These are phyloP conservation scores for Gastrodia elata DNA, from an alignment of 106 monocot species.

Conservation along the genomic window DNA sequence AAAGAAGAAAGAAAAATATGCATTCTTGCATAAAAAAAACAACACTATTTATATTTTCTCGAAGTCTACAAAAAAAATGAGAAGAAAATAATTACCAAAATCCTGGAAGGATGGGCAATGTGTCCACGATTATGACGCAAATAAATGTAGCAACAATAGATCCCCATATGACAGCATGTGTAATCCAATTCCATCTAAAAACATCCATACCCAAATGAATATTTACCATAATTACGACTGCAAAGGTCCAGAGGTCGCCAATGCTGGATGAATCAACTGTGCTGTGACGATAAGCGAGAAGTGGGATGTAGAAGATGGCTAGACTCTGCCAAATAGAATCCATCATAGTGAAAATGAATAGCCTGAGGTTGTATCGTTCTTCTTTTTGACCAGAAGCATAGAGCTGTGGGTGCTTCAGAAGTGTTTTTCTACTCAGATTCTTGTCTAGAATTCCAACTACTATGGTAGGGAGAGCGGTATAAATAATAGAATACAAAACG, in stretches of 20 bases:
- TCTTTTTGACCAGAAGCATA: slow-evolving; percentile 82
- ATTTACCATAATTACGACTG: slow-evolving; percentile 66
- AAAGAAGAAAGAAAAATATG: not conserved
- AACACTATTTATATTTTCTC: too few species aligned
- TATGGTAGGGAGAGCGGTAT: slow-evolving; percentile 74
- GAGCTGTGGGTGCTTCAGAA: slow-evolving; percentile 78
- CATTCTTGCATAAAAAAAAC: not conserved
- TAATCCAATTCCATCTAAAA: slow-evolving; percentile 73
- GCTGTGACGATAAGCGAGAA: slow-evolving; percentile 52
- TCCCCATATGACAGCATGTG: slow-evolving; percentile 71
- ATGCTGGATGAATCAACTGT: slow-evolving; percentile 50
- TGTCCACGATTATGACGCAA: slow-evolving; percentile 55
- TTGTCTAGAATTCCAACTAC: slow-evolving; percentile 77
- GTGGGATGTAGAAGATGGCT: slow-evolving; percentile 58
- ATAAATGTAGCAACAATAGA: slow-evolving; percentile 43
- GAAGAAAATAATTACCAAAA: slow-evolving; percentile 42
- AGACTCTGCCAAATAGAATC: slow-evolving; percentile 82
- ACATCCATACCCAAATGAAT: slow-evolving; percentile 73
- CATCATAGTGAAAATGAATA: slow-evolving; percentile 61
- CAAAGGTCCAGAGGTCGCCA: slow-evolving; percentile 68
- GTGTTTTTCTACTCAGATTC: slow-evolving; percentile 72
- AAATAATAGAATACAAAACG: slow-evolving; percentile 56
- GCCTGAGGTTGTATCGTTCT: slow-evolving; percentile 68
- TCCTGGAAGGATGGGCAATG: slow-evolving; percentile 40
- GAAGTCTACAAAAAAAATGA: not conserved